A percentile compares a stretch with the other conserved stretches of the same genome.
Evolutionary conservation across 805 yeast genomes (phyloP).

Genomic region (Candida loeiensis): DNA sequence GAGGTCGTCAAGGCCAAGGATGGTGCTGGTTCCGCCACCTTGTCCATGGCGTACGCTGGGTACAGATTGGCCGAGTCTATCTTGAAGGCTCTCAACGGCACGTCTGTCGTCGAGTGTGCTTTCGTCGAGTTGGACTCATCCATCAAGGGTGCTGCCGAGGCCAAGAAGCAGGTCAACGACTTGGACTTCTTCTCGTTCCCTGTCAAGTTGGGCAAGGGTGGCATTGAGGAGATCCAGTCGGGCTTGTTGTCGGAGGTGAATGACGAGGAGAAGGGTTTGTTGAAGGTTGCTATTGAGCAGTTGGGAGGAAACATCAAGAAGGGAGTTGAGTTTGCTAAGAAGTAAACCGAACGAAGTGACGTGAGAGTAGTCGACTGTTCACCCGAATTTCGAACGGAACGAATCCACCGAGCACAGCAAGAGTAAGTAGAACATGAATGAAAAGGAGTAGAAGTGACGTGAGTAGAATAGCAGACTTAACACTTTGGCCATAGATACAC

Average conservation of each 20-base stretch:
- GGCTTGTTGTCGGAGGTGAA: conserved; percentile 48
- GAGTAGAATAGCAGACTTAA: too few relatives aligned
- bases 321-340: conserved; percentile 49
- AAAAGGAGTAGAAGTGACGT: too few relatives aligned
- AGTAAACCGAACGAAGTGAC: conserved; percentile 10
- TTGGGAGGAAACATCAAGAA: conserved; percentile 54
- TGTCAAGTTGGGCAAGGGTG: conserved; percentile 49
- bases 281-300: conserved; percentile 51
- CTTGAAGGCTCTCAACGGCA: conserved; percentile 29
- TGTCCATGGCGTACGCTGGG: conserved; percentile 95
- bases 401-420: too few relatives aligned
- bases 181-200: conserved; percentile 63
- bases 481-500: too few relatives aligned
- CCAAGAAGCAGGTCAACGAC: conserved; percentile 41
- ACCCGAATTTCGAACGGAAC: too few relatives aligned
- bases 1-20: conserved; percentile 94
- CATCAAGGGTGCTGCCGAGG: conserved; percentile 51
- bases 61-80: conserved; percentile 66
- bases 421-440: too few relatives aligned
- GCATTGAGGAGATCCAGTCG: conserved; percentile 55
- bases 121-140: conserved; percentile 49
- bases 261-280: conserved; percentile 52
- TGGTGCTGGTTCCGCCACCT: conserved; percentile 92
- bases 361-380: too few relatives aligned
- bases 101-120: conserved; percentile 43